Evolutionary conservation across 2,329 filamentous ascomycete genomes (phyloP).

Genomic region (Catunica adiposa): DNA sequence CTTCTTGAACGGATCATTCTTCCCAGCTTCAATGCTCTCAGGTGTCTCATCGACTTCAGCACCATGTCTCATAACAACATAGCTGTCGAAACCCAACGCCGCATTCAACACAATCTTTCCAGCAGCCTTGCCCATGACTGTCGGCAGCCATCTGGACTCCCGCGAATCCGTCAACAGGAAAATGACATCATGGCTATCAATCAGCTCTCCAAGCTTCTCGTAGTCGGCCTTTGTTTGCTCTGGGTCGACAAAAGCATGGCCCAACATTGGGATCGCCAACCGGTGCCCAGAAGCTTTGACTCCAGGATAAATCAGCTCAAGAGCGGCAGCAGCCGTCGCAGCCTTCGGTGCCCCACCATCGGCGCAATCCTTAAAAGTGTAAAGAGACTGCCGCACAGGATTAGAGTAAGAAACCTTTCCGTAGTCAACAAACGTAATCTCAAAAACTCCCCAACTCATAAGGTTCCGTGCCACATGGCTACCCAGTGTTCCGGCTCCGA

Average conservation of each 20-base stretch:
- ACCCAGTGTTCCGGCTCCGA: conserved; percentile 84
- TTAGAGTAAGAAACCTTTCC: conserved; percentile 90
- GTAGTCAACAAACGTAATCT: conserved; percentile 93
- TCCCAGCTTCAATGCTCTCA: conserved; percentile 40
- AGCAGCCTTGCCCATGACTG: conserved; percentile 82
- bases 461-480: conserved; percentile 85
- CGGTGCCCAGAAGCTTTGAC: conserved; percentile 66
- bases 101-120: conserved; percentile 96
- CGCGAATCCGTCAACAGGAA: conserved; percentile 96
- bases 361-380: conserved; percentile 75
- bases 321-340: conserved; percentile 56
- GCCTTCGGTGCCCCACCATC: conserved; percentile 77
- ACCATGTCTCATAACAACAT: conserved; percentile 92
- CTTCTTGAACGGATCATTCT: conserved; percentile 20
- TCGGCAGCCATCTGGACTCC: conserved; percentile 89
- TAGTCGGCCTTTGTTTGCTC: conserved; percentile 55
- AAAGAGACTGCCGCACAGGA: conserved; percentile 85
- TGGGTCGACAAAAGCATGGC: conserved; percentile 59
- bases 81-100: conserved; percentile 89
- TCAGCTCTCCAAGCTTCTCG: conserved; percentile 53
- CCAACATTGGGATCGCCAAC: conserved; percentile 86
- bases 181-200: conserved; percentile 75
- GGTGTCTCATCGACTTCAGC: conserved; percentile 34
- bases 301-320: conserved; percentile 79
- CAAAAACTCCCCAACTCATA: conserved; percentile 88